A percentile compares a stretch with the other conserved stretches of the same genome.
These are phyloP conservation scores for Pseudocohnilembus persalinus DNA, from an alignment of 169 alveolate species.

Conservation along the genomic window DNA sequence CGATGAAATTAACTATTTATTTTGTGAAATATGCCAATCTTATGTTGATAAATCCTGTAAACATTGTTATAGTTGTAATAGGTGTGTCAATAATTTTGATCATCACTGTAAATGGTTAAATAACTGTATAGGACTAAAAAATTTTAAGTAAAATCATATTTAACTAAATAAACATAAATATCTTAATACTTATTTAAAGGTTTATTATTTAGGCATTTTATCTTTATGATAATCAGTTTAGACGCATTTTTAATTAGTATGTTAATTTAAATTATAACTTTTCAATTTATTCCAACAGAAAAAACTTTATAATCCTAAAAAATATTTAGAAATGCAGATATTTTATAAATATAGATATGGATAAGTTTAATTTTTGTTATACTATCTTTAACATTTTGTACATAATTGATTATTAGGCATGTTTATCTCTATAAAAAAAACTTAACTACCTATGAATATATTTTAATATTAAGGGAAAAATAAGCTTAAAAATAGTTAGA, in stretches of 20 bases:
- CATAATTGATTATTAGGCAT: neutral
- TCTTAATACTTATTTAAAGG: too few species aligned
- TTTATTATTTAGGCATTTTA: neutral
- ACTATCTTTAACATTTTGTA: too few species aligned
- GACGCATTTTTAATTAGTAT: neutral
- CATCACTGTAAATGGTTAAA: conserved; percentile 64
- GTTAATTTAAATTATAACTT: too few species aligned
- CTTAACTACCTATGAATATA: neutral
- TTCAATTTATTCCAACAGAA: neutral
- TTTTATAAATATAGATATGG: neutral
- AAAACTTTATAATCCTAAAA: neutral
- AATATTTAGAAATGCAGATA: neutral
- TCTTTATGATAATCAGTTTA: neutral
- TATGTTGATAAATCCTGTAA: neutral
- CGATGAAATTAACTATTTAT: neutral
- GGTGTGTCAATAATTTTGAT: conserved; percentile 61
- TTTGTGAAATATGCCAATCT: neutral
- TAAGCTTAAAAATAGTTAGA: neutral
- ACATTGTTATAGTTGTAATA: neutral
- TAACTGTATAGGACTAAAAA: conserved; percentile 53
- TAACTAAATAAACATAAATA: too few species aligned
- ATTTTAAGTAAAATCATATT: conserved; percentile 7
- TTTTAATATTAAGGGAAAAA: neutral
- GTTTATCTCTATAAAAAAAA: neutral
- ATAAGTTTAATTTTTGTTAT: too few species aligned